Base-by-base conservation (phyloP, 495 filamentous ascomycete species). In the Penicillium salamii region DNA sequence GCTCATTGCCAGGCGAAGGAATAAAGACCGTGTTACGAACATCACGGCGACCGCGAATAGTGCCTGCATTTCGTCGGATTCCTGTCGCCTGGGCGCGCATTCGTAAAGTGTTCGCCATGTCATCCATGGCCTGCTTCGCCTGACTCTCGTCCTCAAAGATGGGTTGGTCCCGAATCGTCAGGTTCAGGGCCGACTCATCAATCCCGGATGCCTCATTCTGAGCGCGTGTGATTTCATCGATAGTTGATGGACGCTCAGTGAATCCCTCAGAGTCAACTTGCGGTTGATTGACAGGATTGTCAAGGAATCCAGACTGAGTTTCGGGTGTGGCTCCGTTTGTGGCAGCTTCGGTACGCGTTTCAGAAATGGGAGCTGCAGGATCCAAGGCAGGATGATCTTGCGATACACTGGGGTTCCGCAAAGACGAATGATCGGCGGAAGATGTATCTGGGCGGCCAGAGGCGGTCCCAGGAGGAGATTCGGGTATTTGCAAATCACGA, bases 91-190 rank as follows among this genome's bases (percentile, higher is more conserved):
- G 81, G 58, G 75, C 75, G 53, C 57, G 75, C 78, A 83, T 66
- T 58, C 85, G 77, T 19, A 99, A 72, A 9, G 89, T 89, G 59
- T 88, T 91, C n/a, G 92, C 90, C 58, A 96, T 90, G 54, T 87
- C 91, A 36, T 91, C 88, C 61, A 97, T 76, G 1, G 95, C 93
- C 35, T 88, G 86, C 66, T 93, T 84, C 2, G 89, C 89, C 64
- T 95, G 90, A 46, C 77, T 83, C 55, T 92, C 89, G 63, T 97
- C 93, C 68, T 98, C 93, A 17, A 84, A 84, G 47, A 99, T 95
- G 1, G 95, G 92, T 50, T 95, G 88, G 54, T 90, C 91, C 52
- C 89, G 79, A 53, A 99, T 99, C 50, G 86, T 93, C 20, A 99
- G 72, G 64, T 93, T 97, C 70, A 96, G 88, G 47, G 86, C 77